Evolutionary conservation across 805 yeast genomes (phyloP).

Genomic region (Sugiyamaella valdiviana): DNA sequence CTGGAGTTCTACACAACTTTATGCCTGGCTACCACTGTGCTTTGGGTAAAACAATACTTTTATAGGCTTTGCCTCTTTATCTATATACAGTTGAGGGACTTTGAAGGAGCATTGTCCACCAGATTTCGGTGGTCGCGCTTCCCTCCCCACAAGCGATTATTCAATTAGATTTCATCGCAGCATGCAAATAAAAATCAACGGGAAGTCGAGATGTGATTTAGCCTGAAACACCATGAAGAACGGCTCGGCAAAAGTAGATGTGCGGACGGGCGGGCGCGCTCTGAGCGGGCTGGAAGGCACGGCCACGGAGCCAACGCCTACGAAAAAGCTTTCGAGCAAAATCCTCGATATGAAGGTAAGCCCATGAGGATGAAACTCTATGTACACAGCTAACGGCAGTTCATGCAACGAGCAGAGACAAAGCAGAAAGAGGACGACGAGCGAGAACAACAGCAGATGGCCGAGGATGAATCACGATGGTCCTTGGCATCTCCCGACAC

Average conservation of each 20-base stretch:
- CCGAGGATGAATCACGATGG: conserved; percentile 26
- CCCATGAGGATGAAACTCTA: conserved; percentile 25
- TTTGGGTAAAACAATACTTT: too few species aligned
- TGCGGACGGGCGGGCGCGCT: not conserved
- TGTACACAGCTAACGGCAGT: conserved; percentile 6
- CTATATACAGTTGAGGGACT: too few species aligned
- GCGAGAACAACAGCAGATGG: conserved; percentile 21
- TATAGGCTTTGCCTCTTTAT: too few species aligned
- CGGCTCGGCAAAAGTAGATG: not conserved
- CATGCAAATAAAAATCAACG: too few species aligned
- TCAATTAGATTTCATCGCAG: too few species aligned
- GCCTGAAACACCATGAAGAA: not conserved
- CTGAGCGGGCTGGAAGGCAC: conserved; percentile 10
- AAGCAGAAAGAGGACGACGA: conserved; percentile 31
- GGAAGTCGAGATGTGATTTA: too few species aligned
- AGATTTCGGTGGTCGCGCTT: too few species aligned
- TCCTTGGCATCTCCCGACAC: not conserved
- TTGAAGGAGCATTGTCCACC: too few species aligned
- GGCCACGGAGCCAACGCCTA: conserved; percentile 17
- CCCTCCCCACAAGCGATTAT: too few species aligned
- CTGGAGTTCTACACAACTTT: too few species aligned
- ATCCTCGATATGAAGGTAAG: conserved; percentile 82
- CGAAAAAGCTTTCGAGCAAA: conserved; percentile 50
- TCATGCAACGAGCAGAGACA: conserved; percentile 28
- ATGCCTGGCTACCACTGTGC: too few species aligned